These are phyloP conservation scores for Boletus tomentosulus DNA, from an alignment of 768 basidiomycete genomes.

Conservation along the genomic window DNA sequence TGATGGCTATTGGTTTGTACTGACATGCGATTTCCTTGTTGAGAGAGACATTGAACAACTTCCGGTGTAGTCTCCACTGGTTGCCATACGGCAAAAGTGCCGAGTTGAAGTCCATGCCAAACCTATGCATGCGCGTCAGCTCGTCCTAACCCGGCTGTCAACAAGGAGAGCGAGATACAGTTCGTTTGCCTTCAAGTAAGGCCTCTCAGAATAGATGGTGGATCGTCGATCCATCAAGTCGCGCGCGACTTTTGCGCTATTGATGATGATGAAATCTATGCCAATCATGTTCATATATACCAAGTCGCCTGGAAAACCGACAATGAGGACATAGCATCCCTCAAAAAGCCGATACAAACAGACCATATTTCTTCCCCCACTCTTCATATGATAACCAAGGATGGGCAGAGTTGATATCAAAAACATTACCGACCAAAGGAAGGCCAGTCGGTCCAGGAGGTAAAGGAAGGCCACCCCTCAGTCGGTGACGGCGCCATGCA, in stretches of 20 bases:
- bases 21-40: slow-evolving; percentile 9
- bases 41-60: slow-evolving; percentile 18
- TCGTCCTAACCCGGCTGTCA: not conserved
- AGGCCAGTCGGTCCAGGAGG: slow-evolving; percentile 52
- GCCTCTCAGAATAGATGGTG: slow-evolving; percentile 25
- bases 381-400: slow-evolving; percentile 33
- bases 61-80: slow-evolving; percentile 30
- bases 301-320: slow-evolving; percentile 15
- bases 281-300: slow-evolving; percentile 26
- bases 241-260: slow-evolving; percentile 17
- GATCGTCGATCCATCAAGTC: slow-evolving; percentile 27
- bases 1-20: slow-evolving; percentile 15
- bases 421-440: slow-evolving; percentile 25
- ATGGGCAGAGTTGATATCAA: slow-evolving; percentile 15
- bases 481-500: slow-evolving; percentile 13
- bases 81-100: slow-evolving; percentile 28
- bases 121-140: slow-evolving; percentile 11
- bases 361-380: slow-evolving; percentile 34
- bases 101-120: slow-evolving; percentile 30
- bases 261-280: slow-evolving; percentile 27
- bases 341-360: not conserved
- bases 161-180: slow-evolving; percentile 5
- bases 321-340: not conserved
- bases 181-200: slow-evolving; percentile 18
- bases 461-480: slow-evolving; percentile 28